Conservation (phyloP, 805 yeast genomes). For the Torulaspora microellipsoides region DNA sequence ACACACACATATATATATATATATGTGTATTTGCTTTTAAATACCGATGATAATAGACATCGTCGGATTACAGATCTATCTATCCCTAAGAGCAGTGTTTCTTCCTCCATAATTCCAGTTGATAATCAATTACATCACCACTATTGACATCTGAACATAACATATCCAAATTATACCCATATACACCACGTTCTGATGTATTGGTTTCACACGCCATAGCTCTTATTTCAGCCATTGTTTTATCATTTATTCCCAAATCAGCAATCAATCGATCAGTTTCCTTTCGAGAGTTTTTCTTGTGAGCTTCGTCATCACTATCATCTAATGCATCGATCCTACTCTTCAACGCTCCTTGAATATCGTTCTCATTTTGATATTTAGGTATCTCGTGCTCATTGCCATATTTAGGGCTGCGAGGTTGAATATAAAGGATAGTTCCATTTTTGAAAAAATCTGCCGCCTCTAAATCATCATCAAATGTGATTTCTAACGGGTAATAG, state of each 20-base stretch:
- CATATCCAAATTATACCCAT: slow-evolving; percentile 20
- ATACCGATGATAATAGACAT: not conserved
- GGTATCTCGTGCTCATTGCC: not conserved
- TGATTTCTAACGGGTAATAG: slow-evolving; percentile 48
- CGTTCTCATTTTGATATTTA: slow-evolving; percentile 5
- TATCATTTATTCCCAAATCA: slow-evolving; percentile 12
- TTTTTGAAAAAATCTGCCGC: slow-evolving; percentile 25
- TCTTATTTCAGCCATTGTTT: slow-evolving; percentile 18
- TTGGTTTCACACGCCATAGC: slow-evolving; percentile 1
- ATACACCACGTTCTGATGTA: slow-evolving; percentile 7
- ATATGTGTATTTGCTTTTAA: not conserved
- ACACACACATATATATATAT: too few relatives aligned
- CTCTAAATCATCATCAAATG: slow-evolving; percentile 32
- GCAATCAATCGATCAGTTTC: not conserved
- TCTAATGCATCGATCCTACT: slow-evolving; percentile 8
- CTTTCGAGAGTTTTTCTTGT: too few relatives aligned
- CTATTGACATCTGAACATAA: slow-evolving; percentile 22
- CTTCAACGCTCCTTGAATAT: slow-evolving; percentile 13
- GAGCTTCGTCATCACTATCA: too few relatives aligned
- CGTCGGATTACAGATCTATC: too few relatives aligned
- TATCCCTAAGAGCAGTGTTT: slow-evolving; percentile 7
- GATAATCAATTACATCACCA: slow-evolving; percentile 23
- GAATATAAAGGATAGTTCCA: slow-evolving; percentile 29
- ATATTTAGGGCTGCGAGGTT: slow-evolving; percentile 12
- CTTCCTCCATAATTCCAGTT: slow-evolving; percentile 27